A percentile compares a stretch with the other conserved stretches of the same genome.
Conservation (phyloP, 2,329 filamentous ascomycete genomes). For the Ambrosiella xylebori region DNA sequence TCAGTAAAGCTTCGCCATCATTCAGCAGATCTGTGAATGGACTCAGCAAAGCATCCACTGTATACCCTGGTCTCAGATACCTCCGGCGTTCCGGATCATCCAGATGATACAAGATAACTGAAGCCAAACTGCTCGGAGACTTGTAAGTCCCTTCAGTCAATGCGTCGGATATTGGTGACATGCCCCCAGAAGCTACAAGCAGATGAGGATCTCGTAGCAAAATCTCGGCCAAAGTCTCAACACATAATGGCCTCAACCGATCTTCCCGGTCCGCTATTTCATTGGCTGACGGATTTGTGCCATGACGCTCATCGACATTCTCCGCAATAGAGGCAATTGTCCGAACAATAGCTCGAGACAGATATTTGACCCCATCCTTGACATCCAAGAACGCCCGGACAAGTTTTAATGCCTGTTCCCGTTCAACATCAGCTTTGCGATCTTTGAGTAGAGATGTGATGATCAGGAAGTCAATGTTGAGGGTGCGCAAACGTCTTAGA, state of each 20-base stretch:
- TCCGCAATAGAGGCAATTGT: slow-evolving; percentile 86
- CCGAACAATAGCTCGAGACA: slow-evolving; percentile 72
- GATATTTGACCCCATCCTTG: slow-evolving; percentile 74
- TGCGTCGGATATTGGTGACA: slow-evolving; percentile 78
- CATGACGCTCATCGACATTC: slow-evolving; percentile 67
- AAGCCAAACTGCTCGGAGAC: slow-evolving; percentile 73
- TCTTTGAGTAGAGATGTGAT: slow-evolving; percentile 89
- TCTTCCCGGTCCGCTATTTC: slow-evolving; percentile 54
- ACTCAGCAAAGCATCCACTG: slow-evolving; percentile 77
- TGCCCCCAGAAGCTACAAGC: slow-evolving; percentile 65
- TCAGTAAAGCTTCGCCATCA: slow-evolving; percentile 45
- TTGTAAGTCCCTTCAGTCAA: slow-evolving; percentile 83
- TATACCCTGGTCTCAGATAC: slow-evolving; percentile 73
- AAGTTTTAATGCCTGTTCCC: slow-evolving; percentile 94
- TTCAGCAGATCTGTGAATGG: slow-evolving; percentile 72
- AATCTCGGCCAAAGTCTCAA: slow-evolving; percentile 85
- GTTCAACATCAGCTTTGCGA: slow-evolving; percentile 87
- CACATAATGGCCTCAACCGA: slow-evolving; percentile 72
- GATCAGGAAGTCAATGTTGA: slow-evolving; percentile 87
- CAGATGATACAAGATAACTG: slow-evolving; percentile 75
- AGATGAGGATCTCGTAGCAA: slow-evolving; percentile 70
- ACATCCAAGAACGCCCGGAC: slow-evolving; percentile 89
- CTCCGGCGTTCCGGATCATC: slow-evolving; percentile 67
- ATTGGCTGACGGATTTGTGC: slow-evolving; percentile 40
- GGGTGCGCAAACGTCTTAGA: slow-evolving; percentile 65